Evolutionary conservation across 2,329 filamentous ascomycete species (phyloP), one percentile per base, ranked within the genome.

Genomic region (Setomelanomma holmii): DNA sequence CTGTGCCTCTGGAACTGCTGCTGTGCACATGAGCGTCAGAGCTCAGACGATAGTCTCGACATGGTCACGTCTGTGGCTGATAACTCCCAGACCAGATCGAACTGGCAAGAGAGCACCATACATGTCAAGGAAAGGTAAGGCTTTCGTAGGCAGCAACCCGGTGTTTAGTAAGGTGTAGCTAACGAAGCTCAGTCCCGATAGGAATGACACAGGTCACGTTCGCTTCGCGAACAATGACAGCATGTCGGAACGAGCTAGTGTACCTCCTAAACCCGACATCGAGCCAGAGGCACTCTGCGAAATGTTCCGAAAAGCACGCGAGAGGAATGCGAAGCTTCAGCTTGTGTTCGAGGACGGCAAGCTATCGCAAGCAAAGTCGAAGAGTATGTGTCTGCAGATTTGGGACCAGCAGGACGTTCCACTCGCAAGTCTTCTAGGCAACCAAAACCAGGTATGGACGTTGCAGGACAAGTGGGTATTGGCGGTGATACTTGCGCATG

Each of bases 401-500:
- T 14, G 27, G 3, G 14, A 30, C 14, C 27, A 30, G 27, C 27
- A 30, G 5, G 27, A 30, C 14, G 27, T 30, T 8, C 27, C 27
- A 14, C 14, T 30, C 10, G 14, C 27, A 3, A 30, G 27, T 30
- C 27, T 30, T 8, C 27, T 30, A 8, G 27, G 27, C 27, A 14
- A 30, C 14, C 27, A 6, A 30, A 30, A 30, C 14, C 27, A 30
- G 27, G 14, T 14, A 3, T 30, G 33, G 30, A 47, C 11, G 16
- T n/a, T 35, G 14, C 23, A 14, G 20, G 22, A 35, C 21, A 11
- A 14, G 30, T 22, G 19, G 19, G 10, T 42, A 5, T 17, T 55
- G 12, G 48, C 52, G 16, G 49, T 52, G 4, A 34, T 49, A 19
- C 23, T 55, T 2, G 49, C 52, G 10, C 49, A 52, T 35, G n/a